Base-by-base conservation (phyloP, 2,329 filamentous ascomycete species). In the Cephalotrichum gorgonifer region DNA sequence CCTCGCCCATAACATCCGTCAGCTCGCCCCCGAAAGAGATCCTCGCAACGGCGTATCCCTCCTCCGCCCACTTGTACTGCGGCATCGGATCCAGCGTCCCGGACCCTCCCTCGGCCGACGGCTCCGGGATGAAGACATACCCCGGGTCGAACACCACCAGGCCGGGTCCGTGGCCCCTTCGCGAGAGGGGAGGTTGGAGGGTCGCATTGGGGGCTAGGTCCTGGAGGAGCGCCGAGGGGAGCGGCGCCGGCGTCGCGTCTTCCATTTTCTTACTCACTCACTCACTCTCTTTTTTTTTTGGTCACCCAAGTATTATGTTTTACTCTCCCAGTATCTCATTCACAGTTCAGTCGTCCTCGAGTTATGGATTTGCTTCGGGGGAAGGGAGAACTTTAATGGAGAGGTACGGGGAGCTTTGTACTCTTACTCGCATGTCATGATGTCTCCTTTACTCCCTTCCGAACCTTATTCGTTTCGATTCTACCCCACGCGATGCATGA, bases 11-110 rank as follows among this genome's bases (percentile, higher is more conserved):
- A n/a, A 3, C 31, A 22, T 39, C 47, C 17, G 20, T 31, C 20
- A 23, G 17, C 22, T 2, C 5, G 14, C 14, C 28, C 15, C 17
- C 11, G 12, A 22, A 22, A 14, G 31, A 44, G 17, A 44, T 17
- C 22, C 41, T 25, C 28, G 15, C 47, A 43, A 63, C 60, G 2
- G 60, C 55, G 51, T 60, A 67, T 3, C 63, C 62, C 48, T 66
- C 63, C 44, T 65, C 62, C 7, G 64, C 64, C 63, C 63, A 67
- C 57, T 67, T 66, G 42, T 60, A 57, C 35, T 59, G 43, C 5
- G 63, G 62, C 31, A 52, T 47, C 14, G 60, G 58, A 43, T 53
- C 53, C 15, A 52, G 33, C 3, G 44, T 47, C 27, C 43, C 48
- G 25, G 43, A 54, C 45, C 39, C 48, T 8, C 20, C 35, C 22